These are phyloP conservation scores for Pseudoneurospora amorphoporcata DNA, from an alignment of 495 filamentous ascomycete species.

Conservation along the genomic window DNA sequence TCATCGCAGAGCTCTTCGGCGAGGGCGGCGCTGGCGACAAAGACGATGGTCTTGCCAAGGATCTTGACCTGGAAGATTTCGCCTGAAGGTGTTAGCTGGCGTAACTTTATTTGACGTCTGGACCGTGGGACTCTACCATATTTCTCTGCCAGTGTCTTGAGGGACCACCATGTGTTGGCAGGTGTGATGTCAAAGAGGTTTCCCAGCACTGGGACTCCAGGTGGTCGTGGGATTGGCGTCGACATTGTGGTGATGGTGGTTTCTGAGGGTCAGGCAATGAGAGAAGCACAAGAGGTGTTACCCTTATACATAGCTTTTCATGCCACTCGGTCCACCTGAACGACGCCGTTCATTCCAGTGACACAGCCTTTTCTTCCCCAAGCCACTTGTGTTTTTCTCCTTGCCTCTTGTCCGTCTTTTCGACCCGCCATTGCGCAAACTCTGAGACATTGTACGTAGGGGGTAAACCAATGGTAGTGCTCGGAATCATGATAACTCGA, in stretches of 20 bases:
- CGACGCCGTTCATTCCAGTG: neutral
- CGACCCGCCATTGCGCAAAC: neutral
- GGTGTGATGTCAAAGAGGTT: slow-evolving; percentile 56
- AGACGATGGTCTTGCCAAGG: slow-evolving; percentile 30
- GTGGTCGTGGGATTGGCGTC: slow-evolving; percentile 51
- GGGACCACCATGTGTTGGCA: slow-evolving; percentile 50
- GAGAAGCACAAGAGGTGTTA: neutral
- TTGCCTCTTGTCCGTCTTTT: neutral
- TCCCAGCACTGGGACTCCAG: slow-evolving; percentile 56
- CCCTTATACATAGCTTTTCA: neutral
- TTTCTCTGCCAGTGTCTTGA: slow-evolving; percentile 52
- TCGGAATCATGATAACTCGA: neutral
- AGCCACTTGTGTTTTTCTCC: neutral
- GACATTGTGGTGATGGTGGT: slow-evolving; percentile 19
- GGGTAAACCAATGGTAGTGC: neutral
- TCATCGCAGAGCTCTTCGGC: slow-evolving; percentile 60
- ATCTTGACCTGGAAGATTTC: slow-evolving; percentile 61
- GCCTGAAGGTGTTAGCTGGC: slow-evolving; percentile 26
- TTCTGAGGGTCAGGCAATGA: neutral
- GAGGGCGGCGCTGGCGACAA: slow-evolving; percentile 43
- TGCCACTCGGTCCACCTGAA: neutral
- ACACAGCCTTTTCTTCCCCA: neutral
- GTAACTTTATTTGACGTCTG: neutral
- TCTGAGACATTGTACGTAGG: neutral
- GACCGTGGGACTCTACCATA: slow-evolving; percentile 37